Evolutionary conservation across 2,329 filamentous ascomycete genomes (phyloP), one percentile per base, ranked within the genome.

Genomic region (Diaporthe sp.): DNA sequence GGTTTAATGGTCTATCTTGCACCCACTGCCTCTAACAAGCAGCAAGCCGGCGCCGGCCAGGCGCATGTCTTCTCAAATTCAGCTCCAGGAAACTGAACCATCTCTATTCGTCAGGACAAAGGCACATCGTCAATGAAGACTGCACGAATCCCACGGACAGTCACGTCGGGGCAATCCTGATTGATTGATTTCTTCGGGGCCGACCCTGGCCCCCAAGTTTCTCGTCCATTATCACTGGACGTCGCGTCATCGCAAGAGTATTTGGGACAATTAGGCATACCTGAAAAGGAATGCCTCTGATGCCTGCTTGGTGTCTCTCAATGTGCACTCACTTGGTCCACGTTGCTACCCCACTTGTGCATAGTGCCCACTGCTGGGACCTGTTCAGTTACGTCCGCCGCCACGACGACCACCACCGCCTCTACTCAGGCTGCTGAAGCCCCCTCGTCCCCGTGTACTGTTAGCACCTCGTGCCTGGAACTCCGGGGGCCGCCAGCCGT

Each of bases 391-490:
- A 13, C 52, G 58, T 35, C 61, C 33, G 30, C 70, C 60, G 38
- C 66, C 57, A 5, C 64, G 61, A 30, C 74, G 70, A 28, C 74
- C 70, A 17, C 67, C 47, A 25, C 60, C 52, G 30, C 74, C 61
- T n/a, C 71, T 73, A 35, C 70, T 58, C 25, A 75, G 68, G 70
- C 55, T 64, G 45, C 74, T 75, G 28, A 75, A 75, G 19, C 74
- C 70, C 19, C 74, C 74, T 60, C 70, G 74, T n/a, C 74, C 74
- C 15, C 74, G 61, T 12, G 42, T 42, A 30, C 42, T 72, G 12
- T 30, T 25, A 10, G 35, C 70, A 28, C 74, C 55, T 52, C 74
- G 60, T 30, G 22, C n/a, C 25, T 72, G 70, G n/a, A 64, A 52
- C 22, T 64, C 70, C n/a, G 58, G 70, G 17, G 70, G 70, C 7